Percentiles rank a stretch among this genome's conserved stretches.
These are phyloP conservation scores for Talaromyces islandicus DNA, from an alignment of 2,329 filamentous ascomycete species.

Conservation along the genomic window DNA sequence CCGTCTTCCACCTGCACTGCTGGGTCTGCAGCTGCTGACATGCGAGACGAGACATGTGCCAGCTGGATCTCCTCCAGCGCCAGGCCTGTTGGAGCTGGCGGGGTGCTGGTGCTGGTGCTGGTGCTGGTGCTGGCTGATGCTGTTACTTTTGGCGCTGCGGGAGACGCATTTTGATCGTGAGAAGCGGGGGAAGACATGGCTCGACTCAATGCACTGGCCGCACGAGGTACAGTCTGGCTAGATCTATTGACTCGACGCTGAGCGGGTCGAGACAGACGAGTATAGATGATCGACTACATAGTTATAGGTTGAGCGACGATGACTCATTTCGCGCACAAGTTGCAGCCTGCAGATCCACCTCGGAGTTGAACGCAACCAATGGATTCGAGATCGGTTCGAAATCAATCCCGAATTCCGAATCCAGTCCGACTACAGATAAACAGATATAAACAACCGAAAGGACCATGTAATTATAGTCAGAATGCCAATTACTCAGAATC, in stretches of 20 bases:
- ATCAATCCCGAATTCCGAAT: not conserved
- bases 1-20: not conserved
- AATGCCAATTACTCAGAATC: not conserved
- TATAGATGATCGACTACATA: too few relatives aligned
- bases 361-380: not conserved
- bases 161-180: not conserved
- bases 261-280: too few relatives aligned
- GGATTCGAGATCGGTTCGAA: too few relatives aligned
- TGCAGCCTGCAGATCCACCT: not conserved
- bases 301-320: not conserved
- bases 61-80: constrained; percentile 6
- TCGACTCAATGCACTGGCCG: not conserved
- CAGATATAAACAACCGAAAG: not conserved
- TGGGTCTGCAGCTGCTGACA: constrained; percentile 11
- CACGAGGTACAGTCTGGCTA: too few relatives aligned
- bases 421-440: not conserved
- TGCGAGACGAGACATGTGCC: constrained; percentile 19
- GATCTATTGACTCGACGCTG: too few relatives aligned
- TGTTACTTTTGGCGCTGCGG: not conserved
- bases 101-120: not conserved
- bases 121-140: not conserved
- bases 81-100: not conserved
- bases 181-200: not conserved
- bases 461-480: too few relatives aligned
- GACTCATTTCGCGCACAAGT: not conserved